These are phyloP conservation scores for Prunus dulcis DNA, from an alignment of 306 rosid genomes.

Conservation along the genomic window DNA sequence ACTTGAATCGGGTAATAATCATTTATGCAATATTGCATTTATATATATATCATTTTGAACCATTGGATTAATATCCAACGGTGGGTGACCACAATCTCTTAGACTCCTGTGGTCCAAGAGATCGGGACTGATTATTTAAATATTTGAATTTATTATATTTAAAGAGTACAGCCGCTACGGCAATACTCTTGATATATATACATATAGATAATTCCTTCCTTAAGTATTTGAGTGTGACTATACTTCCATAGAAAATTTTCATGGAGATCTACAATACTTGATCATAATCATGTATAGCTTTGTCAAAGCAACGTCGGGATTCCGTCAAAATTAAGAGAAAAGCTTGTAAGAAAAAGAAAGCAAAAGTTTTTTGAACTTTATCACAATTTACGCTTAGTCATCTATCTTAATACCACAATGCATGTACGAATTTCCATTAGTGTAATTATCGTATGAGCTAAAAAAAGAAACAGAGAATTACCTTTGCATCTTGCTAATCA, in stretches of 20 bases:
- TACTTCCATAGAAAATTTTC: background rate
- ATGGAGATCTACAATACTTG: conserved; percentile 50
- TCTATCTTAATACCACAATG: background rate
- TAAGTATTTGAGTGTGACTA: too few species aligned
- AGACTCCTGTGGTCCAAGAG: too few species aligned
- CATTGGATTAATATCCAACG: too few species aligned
- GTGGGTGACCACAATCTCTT: too few species aligned
- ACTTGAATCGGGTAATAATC: too few species aligned
- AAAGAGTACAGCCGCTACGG: too few species aligned
- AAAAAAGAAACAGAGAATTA: conserved; percentile 20
- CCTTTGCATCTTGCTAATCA: conserved; percentile 84
- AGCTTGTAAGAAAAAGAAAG: conserved; percentile 3
- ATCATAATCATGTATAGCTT: conserved; percentile 74
- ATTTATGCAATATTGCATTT: too few species aligned
- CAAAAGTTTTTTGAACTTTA: background rate
- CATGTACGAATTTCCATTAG: background rate
- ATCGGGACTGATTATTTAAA: too few species aligned
- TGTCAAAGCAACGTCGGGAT: conserved; percentile 78
- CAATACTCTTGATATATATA: too few species aligned
- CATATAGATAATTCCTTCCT: too few species aligned
- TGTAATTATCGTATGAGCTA: background rate
- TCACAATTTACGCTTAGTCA: background rate
- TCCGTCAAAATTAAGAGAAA: conserved; percentile 47
- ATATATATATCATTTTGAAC: too few species aligned
- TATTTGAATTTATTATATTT: too few species aligned